Base-by-base conservation (phyloP, 352 stramenopile genomes). In the Elongisporangium anandrum region DNA sequence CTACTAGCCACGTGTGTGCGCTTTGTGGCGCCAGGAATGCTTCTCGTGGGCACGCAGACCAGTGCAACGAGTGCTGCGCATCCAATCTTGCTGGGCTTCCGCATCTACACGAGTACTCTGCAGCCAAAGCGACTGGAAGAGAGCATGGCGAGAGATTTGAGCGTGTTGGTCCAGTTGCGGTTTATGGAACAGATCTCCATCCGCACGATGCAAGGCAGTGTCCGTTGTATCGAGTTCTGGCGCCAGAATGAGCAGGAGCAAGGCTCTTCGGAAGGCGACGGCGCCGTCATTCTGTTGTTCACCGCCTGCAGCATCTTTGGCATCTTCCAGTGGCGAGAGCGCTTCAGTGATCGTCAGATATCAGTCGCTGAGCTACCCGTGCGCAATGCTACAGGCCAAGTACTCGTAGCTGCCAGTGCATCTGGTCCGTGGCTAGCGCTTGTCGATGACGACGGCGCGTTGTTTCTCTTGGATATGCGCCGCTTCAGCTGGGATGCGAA, bases 291-390 rank as follows among this genome's bases (percentile, higher is more conserved):
- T 19, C 2, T 84, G 52, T 22, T 80, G 5, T 68, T 87, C 45
- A 20, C 58, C 10, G 41, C 52, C 2, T 71, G 59, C 0, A 59
- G 38, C 21, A 47, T 52, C 23, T 65, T 85, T 56, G 73, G 60
- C 0, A 57, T 88, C 8, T 79, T 90, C 26, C 72, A 61, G 22
- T 90, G 80, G 80, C 59, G 52, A 60, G 80, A 90, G 39, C 71
- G 77, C 3, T 79, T 88, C 57, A 85, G 76, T 47, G 70, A 82
- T 49, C 67, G 80, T 4, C 66, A 72, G 22, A 53, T 87, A 2
- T 73, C 69, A 26, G 29, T 81, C n/a, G 68, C 69, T 17, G 53
- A 61, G 9, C 21, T 83, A 9, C 68, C 72, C 7, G 7, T 34
- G 24, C 3, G 24, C 24, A 7, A 34, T 34, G 24, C 24, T 7